Base-by-base conservation (phyloP, 2,329 filamentous ascomycete species). In the Diaporthe ilicicola region DNA sequence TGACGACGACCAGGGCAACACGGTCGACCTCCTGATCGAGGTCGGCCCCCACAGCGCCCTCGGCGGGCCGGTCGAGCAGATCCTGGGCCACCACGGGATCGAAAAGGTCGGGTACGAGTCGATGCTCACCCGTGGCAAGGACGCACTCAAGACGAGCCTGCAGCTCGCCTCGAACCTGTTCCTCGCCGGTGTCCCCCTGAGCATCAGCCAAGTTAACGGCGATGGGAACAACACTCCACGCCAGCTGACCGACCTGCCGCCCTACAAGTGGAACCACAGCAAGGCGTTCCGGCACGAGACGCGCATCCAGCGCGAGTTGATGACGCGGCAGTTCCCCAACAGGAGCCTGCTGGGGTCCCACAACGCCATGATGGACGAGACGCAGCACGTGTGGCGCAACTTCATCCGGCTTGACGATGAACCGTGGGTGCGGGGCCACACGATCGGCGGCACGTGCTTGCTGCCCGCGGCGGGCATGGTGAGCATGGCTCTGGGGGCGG, bases 191-290 rank as follows among this genome's bases (percentile, higher is more conserved):
- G 34, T 64, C 9, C 46, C 64, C 5, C 37, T 72, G 24, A 50
- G 24, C 29, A 68, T 70, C 50, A 77, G 78, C 27, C 80, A 68
- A 5, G 78, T 77, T 72, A 79, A 79, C 69, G 77, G 77, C 8
- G 76, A 79, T 1, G 74, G 75, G 39, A 73, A 79, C 9, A n/a
- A n/a, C n/a, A n/a, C n/a, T n/a, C 74, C 75, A 64, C 75, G 77
- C 39, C 67, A 67, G 54, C 46, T 72, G 24, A 34, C n/a, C 5
- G 81, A 81, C 74, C 74, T 87, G 6, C 84, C 85, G 7, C 77
- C 77, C 1, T 87, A 87, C 73, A 80, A 82, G 4, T 87, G 84
- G 84, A 83, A 86, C 72, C 84, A 86, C 74, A 78, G 78, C 27
- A 79, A 79, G 48, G 59, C 50, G 13, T 70, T 72, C 70, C 71